phyloP scores from a whole-genome alignment of 805 yeast genomes.

The Teunomyces tritomae region DNA sequence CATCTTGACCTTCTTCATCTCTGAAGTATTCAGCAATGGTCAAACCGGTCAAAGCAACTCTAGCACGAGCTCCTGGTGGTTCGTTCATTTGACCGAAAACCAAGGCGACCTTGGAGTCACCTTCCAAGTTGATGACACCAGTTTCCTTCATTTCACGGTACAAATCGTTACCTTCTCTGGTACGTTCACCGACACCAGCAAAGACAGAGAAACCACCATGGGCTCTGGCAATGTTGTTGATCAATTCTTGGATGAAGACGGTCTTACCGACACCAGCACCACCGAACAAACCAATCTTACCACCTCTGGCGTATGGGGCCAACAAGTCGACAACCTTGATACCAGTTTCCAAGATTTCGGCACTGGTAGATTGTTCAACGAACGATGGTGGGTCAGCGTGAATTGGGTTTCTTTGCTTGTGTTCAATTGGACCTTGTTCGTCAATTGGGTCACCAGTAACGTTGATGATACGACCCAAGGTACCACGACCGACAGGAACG shows the following conservation, averaged over 20 bases:
- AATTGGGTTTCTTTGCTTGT: conserved; percentile 93
- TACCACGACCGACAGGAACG: conserved; percentile 99
- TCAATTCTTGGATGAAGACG: conserved; percentile 98
- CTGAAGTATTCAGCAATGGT: conserved; percentile 99
- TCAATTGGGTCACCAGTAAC: conserved; percentile 99
- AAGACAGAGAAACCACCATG: conserved; percentile 99
- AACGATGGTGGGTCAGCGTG: conserved; percentile 98
- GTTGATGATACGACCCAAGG: conserved; percentile 97
- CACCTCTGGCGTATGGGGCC: conserved; percentile 99
- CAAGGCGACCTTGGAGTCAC: conserved; percentile 98
- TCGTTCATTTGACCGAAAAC: conserved; percentile 99
- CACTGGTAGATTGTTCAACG: conserved; percentile 95
- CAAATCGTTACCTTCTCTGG: conserved; percentile 99
- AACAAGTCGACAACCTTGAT: conserved; percentile 98
- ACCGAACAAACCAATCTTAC: conserved; percentile 99
- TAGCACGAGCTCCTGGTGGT: conserved; percentile 99
- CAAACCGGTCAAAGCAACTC: conserved; percentile 99
- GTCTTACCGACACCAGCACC: conserved; percentile 99
- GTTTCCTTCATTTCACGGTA: conserved; percentile 99
- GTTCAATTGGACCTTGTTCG: conserved; percentile 97
- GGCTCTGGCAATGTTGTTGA: conserved; percentile 99
- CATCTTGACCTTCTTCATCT: conserved; percentile 99
- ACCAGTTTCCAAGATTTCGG: conserved; percentile 99
- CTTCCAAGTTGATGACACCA: conserved; percentile 99
- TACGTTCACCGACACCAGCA: conserved; percentile 99